Base-by-base conservation (phyloP, 1,139 yeast species). In the Zygosaccharomyces pseudobailii region DNA sequence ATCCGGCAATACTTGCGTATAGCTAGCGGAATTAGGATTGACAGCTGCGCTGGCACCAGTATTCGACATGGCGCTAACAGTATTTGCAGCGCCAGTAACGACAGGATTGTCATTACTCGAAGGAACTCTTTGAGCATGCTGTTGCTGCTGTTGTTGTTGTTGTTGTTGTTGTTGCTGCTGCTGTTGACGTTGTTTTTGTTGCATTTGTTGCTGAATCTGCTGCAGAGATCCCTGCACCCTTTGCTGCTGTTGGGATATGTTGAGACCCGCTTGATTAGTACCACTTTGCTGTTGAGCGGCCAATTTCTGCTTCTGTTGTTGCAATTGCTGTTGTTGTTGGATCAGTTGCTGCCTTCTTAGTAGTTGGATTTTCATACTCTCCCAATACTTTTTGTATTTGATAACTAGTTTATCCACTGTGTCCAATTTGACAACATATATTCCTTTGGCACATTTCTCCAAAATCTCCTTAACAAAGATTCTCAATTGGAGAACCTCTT, bases 401-500 rank as follows among this genome's bases (percentile, higher is more conserved):
- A 75, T 71, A 52, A 82, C 78, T 47, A 88, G 76, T 64, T 83
- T 84, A 44, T 80, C 87, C 43, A 87, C 71, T 42, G 87, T 73
- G 47, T 80, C 87, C 6, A 86, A 85, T 75, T 9, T 92, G 82
- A 65, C 84, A 72, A 66, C 77, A 82, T 48, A 77, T 66, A 34
- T 86, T 81, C 65, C 80, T 71, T 58, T 79, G 75, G 63, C 84
- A 67, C 54, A 78, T 80, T 63, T 61, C 45, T 87, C 94, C 61
- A 83, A 70, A 51, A 87, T 85, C 62, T 83, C 84, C 58, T 81
- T 83, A 38, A 87, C 80, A 84, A 87, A 84, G 52, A 80, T 75
- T 65, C 87, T 83, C 75, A 87, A 80, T 63, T 86, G 92, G 51
- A 88, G 74, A 53, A 88, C 75, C 53, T 87, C 77, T 58, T 80